Evolutionary conservation across 768 basidiomycete species (phyloP).

Genomic region (Glaciozyma antarctica): DNA sequence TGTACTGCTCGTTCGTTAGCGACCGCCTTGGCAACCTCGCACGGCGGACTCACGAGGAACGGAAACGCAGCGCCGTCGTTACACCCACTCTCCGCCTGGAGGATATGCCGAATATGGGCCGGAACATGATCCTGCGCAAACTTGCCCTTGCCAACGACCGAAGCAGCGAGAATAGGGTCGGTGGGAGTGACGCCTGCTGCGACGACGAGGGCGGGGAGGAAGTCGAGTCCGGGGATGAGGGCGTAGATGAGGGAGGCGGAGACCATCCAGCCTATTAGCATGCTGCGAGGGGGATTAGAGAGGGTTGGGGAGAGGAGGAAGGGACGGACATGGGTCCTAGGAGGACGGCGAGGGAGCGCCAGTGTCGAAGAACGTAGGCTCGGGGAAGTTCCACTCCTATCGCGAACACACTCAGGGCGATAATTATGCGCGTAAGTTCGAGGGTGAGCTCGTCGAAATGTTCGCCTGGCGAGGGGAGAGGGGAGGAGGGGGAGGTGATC

Average conservation of each 20-base stretch:
- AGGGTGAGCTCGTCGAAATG: conserved; percentile 68
- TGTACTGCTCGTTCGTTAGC: conserved; percentile 30
- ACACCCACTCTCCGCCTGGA: conserved; percentile 81
- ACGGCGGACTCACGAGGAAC: conserved; percentile 55
- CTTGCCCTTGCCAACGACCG: conserved; percentile 78
- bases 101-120: conserved; percentile 62
- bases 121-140: conserved; percentile 94
- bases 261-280: conserved; percentile 86
- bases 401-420: conserved; percentile 94
- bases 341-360: conserved; percentile 77
- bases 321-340: conserved; percentile 46
- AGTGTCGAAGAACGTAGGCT: conserved; percentile 87
- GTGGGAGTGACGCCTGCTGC: conserved; percentile 58
- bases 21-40: background rate
- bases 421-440: conserved; percentile 81
- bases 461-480: conserved; percentile 5
- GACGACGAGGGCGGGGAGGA: conserved; percentile 78
- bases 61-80: conserved; percentile 98
- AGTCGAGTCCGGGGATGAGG: conserved; percentile 77
- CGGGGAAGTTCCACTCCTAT: conserved; percentile 93
- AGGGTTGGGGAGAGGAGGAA: background rate
- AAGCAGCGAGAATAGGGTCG: conserved; percentile 84
- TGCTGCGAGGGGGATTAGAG: conserved; percentile 7
- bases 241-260: conserved; percentile 78
- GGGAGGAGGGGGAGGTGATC: too few relatives aligned